Conservation (phyloP, 1,284 basidiomycete species). For the Fomitopsis schrenkii region DNA sequence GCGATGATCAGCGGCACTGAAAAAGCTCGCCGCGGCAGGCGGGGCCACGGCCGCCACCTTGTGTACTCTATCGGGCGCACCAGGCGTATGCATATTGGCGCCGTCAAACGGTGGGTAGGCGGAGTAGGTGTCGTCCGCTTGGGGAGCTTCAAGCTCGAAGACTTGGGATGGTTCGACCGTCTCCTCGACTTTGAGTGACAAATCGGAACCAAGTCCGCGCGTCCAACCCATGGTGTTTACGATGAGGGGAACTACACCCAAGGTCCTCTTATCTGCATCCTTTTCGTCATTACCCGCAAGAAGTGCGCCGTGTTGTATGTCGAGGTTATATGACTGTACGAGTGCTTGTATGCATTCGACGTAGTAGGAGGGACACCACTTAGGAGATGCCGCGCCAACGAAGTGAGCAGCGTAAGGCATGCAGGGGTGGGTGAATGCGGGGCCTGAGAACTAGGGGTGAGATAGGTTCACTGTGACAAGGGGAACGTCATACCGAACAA, state of each 20-base stretch:
- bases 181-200: slow-evolving; percentile 68
- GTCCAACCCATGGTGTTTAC: slow-evolving; percentile 98
- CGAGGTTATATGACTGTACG: slow-evolving; percentile 67
- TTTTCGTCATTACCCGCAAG: slow-evolving; percentile 20
- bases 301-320: slow-evolving; percentile 52
- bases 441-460: slow-evolving; percentile 45
- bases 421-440: slow-evolving; percentile 79
- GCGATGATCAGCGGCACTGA: slow-evolving; percentile 74
- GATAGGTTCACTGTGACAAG: background rate
- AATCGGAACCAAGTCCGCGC: slow-evolving; percentile 88
- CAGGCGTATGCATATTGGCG: background rate
- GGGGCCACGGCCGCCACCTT: slow-evolving; percentile 33
- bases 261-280: slow-evolving; percentile 36
- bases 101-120: background rate
- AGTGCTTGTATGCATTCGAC: slow-evolving; percentile 67
- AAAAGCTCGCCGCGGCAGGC: slow-evolving; percentile 37
- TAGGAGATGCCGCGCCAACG: slow-evolving; percentile 78
- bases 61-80: slow-evolving; percentile 3
- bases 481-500: slow-evolving; percentile 56
- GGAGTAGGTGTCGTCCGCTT: background rate
- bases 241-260: slow-evolving; percentile 73
- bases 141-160: slow-evolving; percentile 45
- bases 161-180: slow-evolving; percentile 63
- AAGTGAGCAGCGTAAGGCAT: slow-evolving; percentile 78
- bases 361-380: slow-evolving; percentile 79